A percentile compares a stretch with the other conserved stretches of the same genome.
These are phyloP conservation scores for Asterella californica DNA, from an alignment of 225 moss, liverwort and hornwort genomes.

Conservation along the genomic window DNA sequence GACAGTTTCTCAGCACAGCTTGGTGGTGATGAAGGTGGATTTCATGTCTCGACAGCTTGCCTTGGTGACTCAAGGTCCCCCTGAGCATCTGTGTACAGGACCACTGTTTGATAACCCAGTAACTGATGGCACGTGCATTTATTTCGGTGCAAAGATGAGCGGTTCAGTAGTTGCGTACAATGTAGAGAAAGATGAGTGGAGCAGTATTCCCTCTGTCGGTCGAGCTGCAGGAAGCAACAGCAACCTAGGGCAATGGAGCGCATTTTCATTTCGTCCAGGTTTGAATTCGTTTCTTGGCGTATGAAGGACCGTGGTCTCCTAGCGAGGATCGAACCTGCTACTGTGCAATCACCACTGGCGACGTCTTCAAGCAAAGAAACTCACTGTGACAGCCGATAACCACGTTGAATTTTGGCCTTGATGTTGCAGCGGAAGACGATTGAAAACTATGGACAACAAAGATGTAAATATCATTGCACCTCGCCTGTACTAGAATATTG, in stretches of 20 bases:
- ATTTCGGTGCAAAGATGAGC: slow-evolving; percentile 24
- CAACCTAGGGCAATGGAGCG: slow-evolving; percentile 25
- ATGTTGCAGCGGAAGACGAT: background rate
- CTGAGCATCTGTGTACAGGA: slow-evolving; percentile 5
- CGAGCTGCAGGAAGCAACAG: background rate
- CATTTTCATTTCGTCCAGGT: slow-evolving; percentile 32
- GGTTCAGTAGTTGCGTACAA: slow-evolving; percentile 25
- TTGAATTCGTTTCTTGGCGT: slow-evolving; percentile 28
- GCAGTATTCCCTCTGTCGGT: slow-evolving; percentile 11
- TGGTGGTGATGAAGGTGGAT: slow-evolving; percentile 26
- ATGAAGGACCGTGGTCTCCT: slow-evolving; percentile 5
- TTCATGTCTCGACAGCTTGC: slow-evolving; percentile 13
- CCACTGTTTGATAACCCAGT: slow-evolving; percentile 20
- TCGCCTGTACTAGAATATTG: background rate
- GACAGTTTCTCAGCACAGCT: slow-evolving; percentile 3
- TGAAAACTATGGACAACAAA: background rate
- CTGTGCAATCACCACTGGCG: background rate
- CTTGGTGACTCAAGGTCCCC: slow-evolving; percentile 28
- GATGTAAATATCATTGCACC: background rate
- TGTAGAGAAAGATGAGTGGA: slow-evolving; percentile 27
- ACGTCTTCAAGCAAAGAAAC: background rate
- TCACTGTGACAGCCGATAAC: background rate
- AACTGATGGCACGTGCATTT: slow-evolving; percentile 30
- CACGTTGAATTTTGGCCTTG: background rate
- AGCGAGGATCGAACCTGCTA: background rate